Evolutionary conservation across 805 yeast species (phyloP), one percentile per base, ranked within the genome.

Genomic region (Schwanniomyces yamadae): DNA sequence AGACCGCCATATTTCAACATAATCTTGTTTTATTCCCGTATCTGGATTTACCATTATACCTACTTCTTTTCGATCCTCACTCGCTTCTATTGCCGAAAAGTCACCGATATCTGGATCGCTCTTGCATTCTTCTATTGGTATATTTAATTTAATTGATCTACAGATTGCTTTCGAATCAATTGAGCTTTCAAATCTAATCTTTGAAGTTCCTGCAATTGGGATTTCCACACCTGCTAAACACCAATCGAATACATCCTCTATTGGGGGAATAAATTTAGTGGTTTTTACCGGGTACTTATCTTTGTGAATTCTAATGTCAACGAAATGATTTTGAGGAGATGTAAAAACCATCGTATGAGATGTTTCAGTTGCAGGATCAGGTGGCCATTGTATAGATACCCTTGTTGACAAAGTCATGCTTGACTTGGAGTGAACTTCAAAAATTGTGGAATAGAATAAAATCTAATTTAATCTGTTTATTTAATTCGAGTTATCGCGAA

Each of bases 1-100:
- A 14, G 73, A 63, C 45, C 73, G 52, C 84, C 84, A 78, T 17
- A 73, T 61, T 52, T 78, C 84, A 23, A 72, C 56, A 41, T 76
- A 78, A 8, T 61, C 61, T 36, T 69, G 71, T 4, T 54, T 45
- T n/a, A 47, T 44, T 0, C 71, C 71, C 1, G 75, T 62, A 1
- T 42, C 66, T 1, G 73, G 69, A 44, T 76, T 73, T 2, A 43
- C 39, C 82, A 78, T 75, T 4, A 42, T 44, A 0, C 80, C 80
- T 0, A 68, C 66, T 47, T 78, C 84, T 36, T 61, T 60, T 28
- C 80, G 59, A 33, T 67, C 69, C 8, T 54, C 50, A 6, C 71
- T 66, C 11, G 52, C 57, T 3, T 51, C 61, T 20, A 70, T 45
- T 3, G 55, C 45, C 38, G 63, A 61, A 41, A 77, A 75, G 10